Percentiles rank a stretch among this genome's conserved stretches.
These are phyloP conservation scores for Leishmania arabica DNA, from an alignment of 208 protist species.

Conservation along the genomic window DNA sequence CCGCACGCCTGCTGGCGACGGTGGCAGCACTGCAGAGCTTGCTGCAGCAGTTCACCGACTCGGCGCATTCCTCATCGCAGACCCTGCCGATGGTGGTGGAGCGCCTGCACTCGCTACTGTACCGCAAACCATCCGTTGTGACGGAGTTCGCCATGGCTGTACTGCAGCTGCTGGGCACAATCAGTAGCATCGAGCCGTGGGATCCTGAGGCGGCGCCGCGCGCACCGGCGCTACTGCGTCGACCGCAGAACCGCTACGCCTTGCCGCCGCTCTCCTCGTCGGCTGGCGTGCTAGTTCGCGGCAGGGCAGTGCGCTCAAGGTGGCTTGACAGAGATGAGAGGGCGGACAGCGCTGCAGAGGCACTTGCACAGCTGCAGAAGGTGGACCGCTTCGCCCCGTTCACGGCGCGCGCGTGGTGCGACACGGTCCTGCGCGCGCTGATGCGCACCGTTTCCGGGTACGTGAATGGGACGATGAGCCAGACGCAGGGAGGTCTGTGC, in stretches of 20 bases:
- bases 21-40: constrained; percentile 68
- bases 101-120: constrained; percentile 70
- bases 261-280: constrained; percentile 31
- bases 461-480: constrained; percentile 54
- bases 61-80: constrained; percentile 21
- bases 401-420: constrained; percentile 53
- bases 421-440: constrained; percentile 65
- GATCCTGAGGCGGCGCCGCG: constrained; percentile 31
- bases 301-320: constrained; percentile 7
- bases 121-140: constrained; percentile 73
- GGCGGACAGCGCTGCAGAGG: constrained; percentile 24
- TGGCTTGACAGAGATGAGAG: constrained; percentile 31
- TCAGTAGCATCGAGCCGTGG: constrained; percentile 74
- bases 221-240: constrained; percentile 48
- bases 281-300: constrained; percentile 19
- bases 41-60: constrained; percentile 56
- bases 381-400: constrained; percentile 31
- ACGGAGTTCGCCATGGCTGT: constrained; percentile 70
- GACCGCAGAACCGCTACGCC: constrained; percentile 40
- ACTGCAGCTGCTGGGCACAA: constrained; percentile 75
- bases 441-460: constrained; percentile 60
- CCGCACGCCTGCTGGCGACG: constrained; percentile 45
- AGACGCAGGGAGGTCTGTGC: constrained; percentile 67
- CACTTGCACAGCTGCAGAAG: constrained; percentile 33
- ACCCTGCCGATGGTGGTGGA: constrained; percentile 48